Evolutionary conservation across 495 filamentous ascomycete species (phyloP).

Genomic region (Penicillium coffeae): DNA sequence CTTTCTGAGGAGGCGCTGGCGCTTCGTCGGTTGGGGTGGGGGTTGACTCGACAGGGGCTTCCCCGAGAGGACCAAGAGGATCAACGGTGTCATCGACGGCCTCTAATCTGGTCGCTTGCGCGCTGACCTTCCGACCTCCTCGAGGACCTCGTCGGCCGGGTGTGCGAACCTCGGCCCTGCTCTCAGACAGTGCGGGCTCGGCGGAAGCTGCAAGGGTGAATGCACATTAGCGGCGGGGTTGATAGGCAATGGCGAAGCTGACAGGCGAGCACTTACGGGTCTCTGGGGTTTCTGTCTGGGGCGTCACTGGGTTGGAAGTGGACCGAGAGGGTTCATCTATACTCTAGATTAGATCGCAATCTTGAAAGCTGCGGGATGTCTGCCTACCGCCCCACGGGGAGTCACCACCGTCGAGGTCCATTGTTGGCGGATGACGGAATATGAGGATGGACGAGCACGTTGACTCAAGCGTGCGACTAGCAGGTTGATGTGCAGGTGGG

Average conservation of each 20-base stretch:
- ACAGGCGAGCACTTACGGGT: slow-evolving; percentile 21
- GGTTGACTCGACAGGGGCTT: slow-evolving; percentile 47
- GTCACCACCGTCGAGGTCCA: slow-evolving; percentile 63
- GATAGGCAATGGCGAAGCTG: slow-evolving; percentile 11
- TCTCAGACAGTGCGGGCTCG: slow-evolving; percentile 31
- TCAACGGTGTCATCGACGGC: slow-evolving; percentile 87
- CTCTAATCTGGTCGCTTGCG: slow-evolving; percentile 79
- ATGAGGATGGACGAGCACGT: background rate
- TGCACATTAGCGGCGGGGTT: slow-evolving; percentile 30
- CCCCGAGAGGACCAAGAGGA: slow-evolving; percentile 81
- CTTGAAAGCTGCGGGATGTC: slow-evolving; percentile 31
- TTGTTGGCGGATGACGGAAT: slow-evolving; percentile 19
- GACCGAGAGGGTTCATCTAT: slow-evolving; percentile 59
- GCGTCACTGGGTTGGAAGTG: slow-evolving; percentile 25
- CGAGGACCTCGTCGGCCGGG: slow-evolving; percentile 50
- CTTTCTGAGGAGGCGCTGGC: slow-evolving; percentile 87
- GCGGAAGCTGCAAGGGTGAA: slow-evolving; percentile 30
- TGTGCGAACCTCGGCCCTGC: slow-evolving; percentile 38
- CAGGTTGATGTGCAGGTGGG: slow-evolving; percentile 1
- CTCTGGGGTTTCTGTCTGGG: slow-evolving; percentile 26
- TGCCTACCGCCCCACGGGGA: slow-evolving; percentile 68
- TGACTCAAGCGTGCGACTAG: too few relatives aligned
- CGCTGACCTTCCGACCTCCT: slow-evolving; percentile 69
- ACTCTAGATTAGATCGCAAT: slow-evolving; percentile 19
- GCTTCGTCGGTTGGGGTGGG: slow-evolving; percentile 56